A percentile compares a stretch with the other conserved stretches of the same genome.
phyloP scores from a whole-genome alignment of 352 stramenopile species.

The Pythium rishiriense region DNA sequence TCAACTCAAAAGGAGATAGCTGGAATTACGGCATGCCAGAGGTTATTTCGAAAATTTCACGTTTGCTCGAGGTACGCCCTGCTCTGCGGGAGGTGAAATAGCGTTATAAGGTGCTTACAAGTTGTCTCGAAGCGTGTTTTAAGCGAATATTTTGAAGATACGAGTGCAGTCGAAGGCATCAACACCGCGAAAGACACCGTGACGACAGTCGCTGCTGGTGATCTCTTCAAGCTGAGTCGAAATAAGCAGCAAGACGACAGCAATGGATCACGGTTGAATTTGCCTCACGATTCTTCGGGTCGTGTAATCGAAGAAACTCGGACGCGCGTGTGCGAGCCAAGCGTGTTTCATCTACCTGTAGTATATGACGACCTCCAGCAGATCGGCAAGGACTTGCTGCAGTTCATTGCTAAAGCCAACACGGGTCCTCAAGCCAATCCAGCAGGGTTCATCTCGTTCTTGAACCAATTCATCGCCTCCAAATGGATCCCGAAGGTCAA shows the following conservation, averaged over 20 bases:
- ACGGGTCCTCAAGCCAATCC: slow-evolving; percentile 15
- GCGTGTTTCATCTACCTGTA: slow-evolving; percentile 72
- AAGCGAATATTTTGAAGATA: slow-evolving; percentile 62
- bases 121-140: slow-evolving; percentile 44
- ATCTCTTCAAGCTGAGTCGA: slow-evolving; percentile 65
- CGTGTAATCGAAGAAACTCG: slow-evolving; percentile 31
- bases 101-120: not conserved
- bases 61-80: slow-evolving; percentile 52
- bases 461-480: slow-evolving; percentile 64
- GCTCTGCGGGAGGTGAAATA: not conserved
- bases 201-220: slow-evolving; percentile 15
- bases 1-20: slow-evolving; percentile 57
- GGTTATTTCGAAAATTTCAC: slow-evolving; percentile 62
- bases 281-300: slow-evolving; percentile 28
- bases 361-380: slow-evolving; percentile 72
- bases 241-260: slow-evolving; percentile 48
- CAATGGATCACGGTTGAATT: slow-evolving; percentile 22
- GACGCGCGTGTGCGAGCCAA: slow-evolving; percentile 62
- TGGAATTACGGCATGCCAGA: slow-evolving; percentile 74
- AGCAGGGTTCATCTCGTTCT: slow-evolving; percentile 48
- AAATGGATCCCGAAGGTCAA: slow-evolving; percentile 83
- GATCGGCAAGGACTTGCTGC: slow-evolving; percentile 61
- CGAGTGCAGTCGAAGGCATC: not conserved
- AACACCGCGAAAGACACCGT: slow-evolving; percentile 27
- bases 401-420: slow-evolving; percentile 33